Evolutionary conservation across 2,329 filamentous ascomycete species (phyloP).

Genomic region (Ceratocystis colombiana): DNA sequence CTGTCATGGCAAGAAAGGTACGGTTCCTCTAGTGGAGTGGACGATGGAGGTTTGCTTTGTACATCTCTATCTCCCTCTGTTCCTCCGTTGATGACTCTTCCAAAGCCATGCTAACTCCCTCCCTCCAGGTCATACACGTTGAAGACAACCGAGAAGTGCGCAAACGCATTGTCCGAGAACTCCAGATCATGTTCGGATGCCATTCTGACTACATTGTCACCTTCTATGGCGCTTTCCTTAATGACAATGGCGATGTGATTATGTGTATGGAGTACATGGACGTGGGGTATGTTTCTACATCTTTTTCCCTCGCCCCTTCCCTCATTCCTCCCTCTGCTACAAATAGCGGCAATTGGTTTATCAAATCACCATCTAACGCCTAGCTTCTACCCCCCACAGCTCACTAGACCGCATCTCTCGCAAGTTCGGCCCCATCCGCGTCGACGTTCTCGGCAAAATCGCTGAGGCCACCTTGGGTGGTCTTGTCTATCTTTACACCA

Average conservation of each 20-base stretch:
- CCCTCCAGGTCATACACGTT: constrained; percentile 77
- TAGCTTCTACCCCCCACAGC: constrained; percentile 39
- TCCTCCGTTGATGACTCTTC: not conserved
- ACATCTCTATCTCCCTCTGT: not conserved
- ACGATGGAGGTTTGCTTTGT: not conserved
- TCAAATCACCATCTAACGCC: not conserved
- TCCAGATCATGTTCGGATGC: constrained; percentile 97
- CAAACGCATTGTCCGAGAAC: constrained; percentile 90
- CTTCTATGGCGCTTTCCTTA: constrained; percentile 95
- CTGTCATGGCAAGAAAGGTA: constrained; percentile 97
- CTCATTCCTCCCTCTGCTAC: not conserved
- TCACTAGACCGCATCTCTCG: constrained; percentile 88
- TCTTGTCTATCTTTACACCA: constrained; percentile 86
- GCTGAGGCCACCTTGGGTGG: constrained; percentile 90
- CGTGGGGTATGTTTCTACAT: constrained; percentile 63
- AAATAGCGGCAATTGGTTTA: not conserved
- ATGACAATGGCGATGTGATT: constrained; percentile 92
- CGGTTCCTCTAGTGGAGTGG: not conserved
- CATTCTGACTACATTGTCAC: constrained; percentile 95
- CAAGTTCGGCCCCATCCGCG: constrained; percentile 86
- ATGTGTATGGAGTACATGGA: constrained; percentile 99
- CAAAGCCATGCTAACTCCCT: not conserved
- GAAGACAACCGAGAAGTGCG: constrained; percentile 96
- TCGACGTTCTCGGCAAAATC: constrained; percentile 95
- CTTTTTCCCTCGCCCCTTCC: not conserved